Base-by-base conservation (phyloP, 2,329 filamentous ascomycete species). In the Calonectria crousiana region DNA sequence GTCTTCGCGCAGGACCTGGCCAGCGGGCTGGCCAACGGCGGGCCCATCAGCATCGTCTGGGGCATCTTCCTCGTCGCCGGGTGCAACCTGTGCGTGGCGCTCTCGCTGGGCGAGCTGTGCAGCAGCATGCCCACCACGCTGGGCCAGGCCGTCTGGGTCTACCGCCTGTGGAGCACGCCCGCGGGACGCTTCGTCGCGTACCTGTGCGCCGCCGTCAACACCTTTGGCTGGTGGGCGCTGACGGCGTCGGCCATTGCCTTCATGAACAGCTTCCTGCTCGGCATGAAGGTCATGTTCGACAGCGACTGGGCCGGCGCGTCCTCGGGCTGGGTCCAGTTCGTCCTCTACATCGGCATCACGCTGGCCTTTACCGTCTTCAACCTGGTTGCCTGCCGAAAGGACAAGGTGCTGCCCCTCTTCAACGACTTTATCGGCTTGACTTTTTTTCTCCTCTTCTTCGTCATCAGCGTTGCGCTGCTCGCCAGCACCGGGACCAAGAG, bases 121-220 rank as follows among this genome's bases (percentile, higher is more conserved):
- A 90, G 89, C 77, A 88, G 86, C 70, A 91, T 92, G 89, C 90
- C 90, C 2, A 91, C 90, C 0, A 90, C 90, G 0, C 83, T 92
- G 0, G 90, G 90, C 0, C 90, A 92, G 80, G 90, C 89, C 0
- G 90, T 89, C 75, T 92, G 90, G 89, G 81, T 84, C 13, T 82
- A 81, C 26, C 80, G 78, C 10, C 78, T 85, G 6, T 84, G 81
- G 79, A 77, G 47, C 83, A 86, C 84, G 66, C 83, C 71, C 79
- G 80, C 23, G 3, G 90, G 89, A 0, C 85, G 89, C 1, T 89
- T 90, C 69, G 79, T 84, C 8, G 89, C 88, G 4, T 91, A 91
- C 78, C 85, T 91, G 82, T 90, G 89, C 69, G 90, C 90, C 1
- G 91, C 89, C 86, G 90, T 91, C 78, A 91, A 91, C 77, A 89